Evolutionary conservation across 371 early-diverging fungal genomes (phyloP), one percentile per base, ranked within the genome.

Genomic region (Mortierella sp.): DNA sequence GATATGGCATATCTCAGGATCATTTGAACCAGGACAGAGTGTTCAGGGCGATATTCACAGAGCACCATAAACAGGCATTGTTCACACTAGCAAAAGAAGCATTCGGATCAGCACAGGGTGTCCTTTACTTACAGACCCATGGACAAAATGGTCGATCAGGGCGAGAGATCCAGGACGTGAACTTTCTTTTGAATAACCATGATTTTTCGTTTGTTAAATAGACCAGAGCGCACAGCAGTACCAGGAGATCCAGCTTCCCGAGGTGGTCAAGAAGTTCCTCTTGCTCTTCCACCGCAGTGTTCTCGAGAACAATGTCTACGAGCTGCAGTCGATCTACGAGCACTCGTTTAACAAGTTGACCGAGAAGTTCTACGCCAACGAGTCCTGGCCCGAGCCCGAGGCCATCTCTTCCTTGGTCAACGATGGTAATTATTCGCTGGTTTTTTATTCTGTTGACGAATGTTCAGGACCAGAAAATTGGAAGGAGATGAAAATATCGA

Each of bases 301-400:
- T 71, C 77, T 91, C 58, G 93, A 93, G 79, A 93, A 93, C 87
- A 94, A 94, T 67, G 93, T 92, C 37, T 93, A 91, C 81, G 97
- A 98, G 73, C 90, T 97, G 68, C 92, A 95, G 80, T 90, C 91
- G 77, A 92, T 95, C 77, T 98, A 97, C 80, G 98, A 97, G 84
- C 93, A 89, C 80, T 91, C 95, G 50, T 98, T 97, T 92, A 95
- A 95, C 89, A 94, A 94, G 81, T 88, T 97, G 66, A 96, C 97
- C 31, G 97, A 97, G 76, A 94, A 94, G 89, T 97, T 91, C 88
- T 98, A 94, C 82, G 86, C 91, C 55, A 97, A 98, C 90, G 86
- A 90, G 74, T 84, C 95, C 29, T 98, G 98, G 98, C 97, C 98
- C 31, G 95, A 95, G 71, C 94, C 96, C 39, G 95, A 95, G 75